phyloP scores from a whole-genome alignment of 2,329 filamentous ascomycete genomes.

The Penicillium capsulatum region DNA sequence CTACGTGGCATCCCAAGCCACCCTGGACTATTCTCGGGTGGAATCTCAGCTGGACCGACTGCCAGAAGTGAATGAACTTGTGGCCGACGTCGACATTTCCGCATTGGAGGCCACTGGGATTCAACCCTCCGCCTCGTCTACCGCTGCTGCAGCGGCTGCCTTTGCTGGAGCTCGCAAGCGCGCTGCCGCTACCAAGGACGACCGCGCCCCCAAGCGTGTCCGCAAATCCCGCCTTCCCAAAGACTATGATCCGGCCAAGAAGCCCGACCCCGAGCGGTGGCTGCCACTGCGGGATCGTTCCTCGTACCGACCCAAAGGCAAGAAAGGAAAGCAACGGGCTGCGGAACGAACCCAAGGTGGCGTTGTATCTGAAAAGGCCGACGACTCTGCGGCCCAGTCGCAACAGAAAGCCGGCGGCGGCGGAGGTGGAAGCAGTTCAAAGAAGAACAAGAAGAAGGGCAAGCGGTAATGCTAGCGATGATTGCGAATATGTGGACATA shows the following conservation, averaged over 20 bases:
- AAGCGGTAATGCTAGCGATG: slow-evolving; percentile 43
- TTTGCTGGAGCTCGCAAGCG: slow-evolving; percentile 41
- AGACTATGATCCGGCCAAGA: slow-evolving; percentile 65
- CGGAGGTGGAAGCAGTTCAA: slow-evolving; percentile 32
- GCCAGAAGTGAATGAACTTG: slow-evolving; percentile 40
- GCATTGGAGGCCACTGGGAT: slow-evolving; percentile 46
- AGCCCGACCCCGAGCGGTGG: slow-evolving; percentile 87
- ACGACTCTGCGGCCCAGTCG: slow-evolving; percentile 44
- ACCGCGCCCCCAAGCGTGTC: slow-evolving; percentile 39
- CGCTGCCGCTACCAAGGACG: slow-evolving; percentile 30
- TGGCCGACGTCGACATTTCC: slow-evolving; percentile 41
- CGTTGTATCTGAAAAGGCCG: slow-evolving; percentile 66
- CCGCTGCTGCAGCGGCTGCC: slow-evolving; percentile 30
- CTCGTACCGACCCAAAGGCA: slow-evolving; percentile 83
- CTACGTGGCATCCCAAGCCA: slow-evolving; percentile 76
- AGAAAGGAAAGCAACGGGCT: slow-evolving; percentile 82
- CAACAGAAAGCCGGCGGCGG: slow-evolving; percentile 31
- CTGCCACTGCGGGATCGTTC: slow-evolving; percentile 83
- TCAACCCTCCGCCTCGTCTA: slow-evolving; percentile 30
- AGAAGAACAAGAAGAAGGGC: slow-evolving; percentile 51
- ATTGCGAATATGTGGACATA: too few species aligned
- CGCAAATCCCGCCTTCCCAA: slow-evolving; percentile 47
- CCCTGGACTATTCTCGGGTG: slow-evolving; percentile 39
- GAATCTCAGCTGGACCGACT: slow-evolving; percentile 37
- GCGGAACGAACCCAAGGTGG: slow-evolving; percentile 81